Evolutionary conservation across 2,329 filamentous ascomycete species (phyloP), one percentile per base, ranked within the genome.

Genomic region (Fusarium verrucosum): DNA sequence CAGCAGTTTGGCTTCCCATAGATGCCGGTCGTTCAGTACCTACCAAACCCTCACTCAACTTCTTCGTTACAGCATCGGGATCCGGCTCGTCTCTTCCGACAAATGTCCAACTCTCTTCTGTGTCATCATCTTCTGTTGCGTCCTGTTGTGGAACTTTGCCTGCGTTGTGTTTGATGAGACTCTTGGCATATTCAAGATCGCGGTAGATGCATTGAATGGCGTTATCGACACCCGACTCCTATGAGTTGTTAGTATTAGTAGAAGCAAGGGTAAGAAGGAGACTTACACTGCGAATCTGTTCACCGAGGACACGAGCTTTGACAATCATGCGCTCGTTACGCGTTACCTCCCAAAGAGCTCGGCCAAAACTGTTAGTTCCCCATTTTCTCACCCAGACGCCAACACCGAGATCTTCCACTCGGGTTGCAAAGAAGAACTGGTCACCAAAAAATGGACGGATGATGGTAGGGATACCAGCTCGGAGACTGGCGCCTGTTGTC

Each of bases 371-470:
- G 66, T 87, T 90, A n/a, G 92, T 89, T 20, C 95, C 96, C 81
- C 97, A 87, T 77, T 92, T 95, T 81, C 91, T 93, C 70, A 99
- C 83, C 73, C 89, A 92, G 19, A 97, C 89, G 1, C 95, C 95
- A 3, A 98, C 95, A 1, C 95, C 94, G 7, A 99, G 82, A 72
- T 98, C 94, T 75, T 98, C 93, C 2, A 98, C 91, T 5, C 95
- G 86, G 26, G 84, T 87, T 8, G 93, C 95, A 71, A 96, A 98
- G 82, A 99, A 99, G 82, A 91, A 97, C 74, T 99, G 95, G 71
- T 99, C 95, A 7, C 95, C 95, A 73, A 99, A 99, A 81, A 98
- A 99, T 0, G 95, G 95, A 61, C 94, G 92, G 73, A 98, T 91
- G 65, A 99, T 94, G 1, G 95, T 98, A 0, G 95, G 95, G 7